Evolutionary conservation across 179 eudicot species (phyloP).

Genomic region (Beta macrorhiza): DNA sequence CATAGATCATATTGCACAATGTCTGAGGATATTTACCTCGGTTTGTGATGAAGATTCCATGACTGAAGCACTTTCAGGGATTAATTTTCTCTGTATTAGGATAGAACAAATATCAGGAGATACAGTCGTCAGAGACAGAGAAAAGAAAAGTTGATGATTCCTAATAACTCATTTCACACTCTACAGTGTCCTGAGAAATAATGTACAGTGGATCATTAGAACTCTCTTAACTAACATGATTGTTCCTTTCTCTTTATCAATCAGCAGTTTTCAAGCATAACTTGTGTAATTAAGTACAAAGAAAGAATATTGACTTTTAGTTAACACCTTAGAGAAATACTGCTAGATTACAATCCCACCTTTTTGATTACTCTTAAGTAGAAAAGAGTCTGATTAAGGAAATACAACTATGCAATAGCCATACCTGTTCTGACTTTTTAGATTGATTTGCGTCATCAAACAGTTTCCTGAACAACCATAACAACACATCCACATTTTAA

Average conservation of each 20-base stretch:
- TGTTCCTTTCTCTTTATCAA: not conserved
- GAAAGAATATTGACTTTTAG: not conserved
- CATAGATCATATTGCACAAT: not conserved
- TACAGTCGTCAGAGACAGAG: not conserved
- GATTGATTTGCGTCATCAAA: conserved; percentile 40
- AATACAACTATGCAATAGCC: not conserved
- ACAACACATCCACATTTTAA: conserved; percentile 17
- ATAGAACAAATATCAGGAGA: not conserved
- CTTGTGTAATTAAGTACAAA: not conserved
- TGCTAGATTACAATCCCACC: not conserved
- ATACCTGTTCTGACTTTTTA: conserved; percentile 48
- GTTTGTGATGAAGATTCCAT: conserved; percentile 25
- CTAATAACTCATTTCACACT: not conserved
- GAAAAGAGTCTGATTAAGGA: not conserved
- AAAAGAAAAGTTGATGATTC: not conserved
- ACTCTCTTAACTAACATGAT: not conserved
- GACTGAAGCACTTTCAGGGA: conserved; percentile 29
- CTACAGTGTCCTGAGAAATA: not conserved
- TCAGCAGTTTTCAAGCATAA: not conserved
- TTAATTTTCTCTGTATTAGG: conserved; percentile 30
- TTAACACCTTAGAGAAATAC: not conserved
- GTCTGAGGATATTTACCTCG: conserved; percentile 30
- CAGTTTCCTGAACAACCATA: conserved; percentile 49
- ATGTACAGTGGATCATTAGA: not conserved
- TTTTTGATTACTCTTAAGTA: not conserved